Base-by-base conservation (phyloP, 2,329 filamentous ascomycete genomes). In the Calonectria honghensis region DNA sequence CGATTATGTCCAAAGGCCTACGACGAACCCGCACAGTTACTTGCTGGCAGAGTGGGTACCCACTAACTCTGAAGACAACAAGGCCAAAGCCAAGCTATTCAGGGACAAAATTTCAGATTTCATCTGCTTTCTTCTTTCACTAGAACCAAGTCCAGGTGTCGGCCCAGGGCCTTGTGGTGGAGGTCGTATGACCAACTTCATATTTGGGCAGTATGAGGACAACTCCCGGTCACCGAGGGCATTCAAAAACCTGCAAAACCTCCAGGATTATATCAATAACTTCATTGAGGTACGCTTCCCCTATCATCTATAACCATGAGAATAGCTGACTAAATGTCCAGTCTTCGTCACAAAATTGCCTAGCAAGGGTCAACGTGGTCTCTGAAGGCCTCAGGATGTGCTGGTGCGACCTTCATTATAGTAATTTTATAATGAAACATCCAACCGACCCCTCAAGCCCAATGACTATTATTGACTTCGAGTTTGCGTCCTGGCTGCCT, bases 361-460 rank as follows among this genome's bases (percentile, higher is more conserved):
- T n/a, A 16, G 20, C 39, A 6, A 37, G 35, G 10, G 35, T 61
- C n/a, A 29, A 61, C 4, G 5, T 61, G 4, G 11, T 27, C 3
- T 4, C n/a, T 1, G 57, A 61, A 61, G 57, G n/a, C 32, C 57
- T 61, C 14, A 41, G 16, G n/a, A 61, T 61, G 57, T 61, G 57
- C 14, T 61, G 57, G 32, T 61, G 57, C 20, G 57, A 61, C 27
- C 9, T 61, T 20, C n/a, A 41, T 16, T 61, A 61, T n/a, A 61
- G 35, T 6, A 61, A 41, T 6, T 61, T 39, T 10, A 39, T 61
- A 3, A 61, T 61, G 57, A 37, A 61, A 13, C 13, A 41, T 1
- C 35, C 57, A 20, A 11, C 1, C 6, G 24, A 61, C 18, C 57
- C 57, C 2, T 61, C 57, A 18, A 61, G 5, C 24, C 35, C 35